Evolutionary conservation across 2,329 filamentous ascomycete genomes (phyloP).

Genomic region (Fusarium sulawesiense): DNA sequence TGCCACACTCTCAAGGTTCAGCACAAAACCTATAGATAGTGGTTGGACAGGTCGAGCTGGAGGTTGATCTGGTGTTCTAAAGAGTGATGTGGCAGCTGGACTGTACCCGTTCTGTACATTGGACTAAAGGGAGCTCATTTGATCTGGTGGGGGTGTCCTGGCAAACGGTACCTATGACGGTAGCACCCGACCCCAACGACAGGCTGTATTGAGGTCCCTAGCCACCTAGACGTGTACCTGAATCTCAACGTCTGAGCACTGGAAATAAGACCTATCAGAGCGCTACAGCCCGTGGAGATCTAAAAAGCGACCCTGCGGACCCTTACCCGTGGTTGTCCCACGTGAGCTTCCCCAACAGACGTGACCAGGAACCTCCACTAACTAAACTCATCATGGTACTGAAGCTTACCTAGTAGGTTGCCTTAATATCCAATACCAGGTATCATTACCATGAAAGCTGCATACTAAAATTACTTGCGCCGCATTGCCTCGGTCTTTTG

Average conservation of each 20-base stretch:
- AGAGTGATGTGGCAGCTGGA: slow-evolving; percentile 38
- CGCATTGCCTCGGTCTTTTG: slow-evolving; percentile 14
- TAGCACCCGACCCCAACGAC: not conserved
- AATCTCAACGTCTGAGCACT: slow-evolving; percentile 5
- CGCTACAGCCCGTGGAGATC: not conserved
- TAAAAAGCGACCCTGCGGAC: slow-evolving; percentile 17
- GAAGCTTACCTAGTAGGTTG: too few relatives aligned
- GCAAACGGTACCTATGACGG: slow-evolving; percentile 7
- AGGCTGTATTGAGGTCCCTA: too few relatives aligned
- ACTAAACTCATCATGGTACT: too few relatives aligned
- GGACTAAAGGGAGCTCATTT: not conserved
- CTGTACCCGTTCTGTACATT: not conserved
- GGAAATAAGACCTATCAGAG: slow-evolving; percentile 1
- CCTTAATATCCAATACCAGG: too few relatives aligned
- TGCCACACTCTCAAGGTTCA: slow-evolving; percentile 2
- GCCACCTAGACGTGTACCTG: slow-evolving; percentile 4
- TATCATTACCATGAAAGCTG: not conserved
- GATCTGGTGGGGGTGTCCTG: slow-evolving; percentile 31
- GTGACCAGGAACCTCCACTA: not conserved
- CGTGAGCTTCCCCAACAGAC: slow-evolving; percentile 45
- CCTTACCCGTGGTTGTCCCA: slow-evolving; percentile 38
- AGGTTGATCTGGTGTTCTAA: slow-evolving; percentile 14
- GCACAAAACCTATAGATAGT: not conserved
- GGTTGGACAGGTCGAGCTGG: not conserved
- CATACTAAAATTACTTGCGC: not conserved